Evolutionary conservation across 495 filamentous ascomycete genomes (phyloP).

Genomic region (Aspergillus hancockii): DNA sequence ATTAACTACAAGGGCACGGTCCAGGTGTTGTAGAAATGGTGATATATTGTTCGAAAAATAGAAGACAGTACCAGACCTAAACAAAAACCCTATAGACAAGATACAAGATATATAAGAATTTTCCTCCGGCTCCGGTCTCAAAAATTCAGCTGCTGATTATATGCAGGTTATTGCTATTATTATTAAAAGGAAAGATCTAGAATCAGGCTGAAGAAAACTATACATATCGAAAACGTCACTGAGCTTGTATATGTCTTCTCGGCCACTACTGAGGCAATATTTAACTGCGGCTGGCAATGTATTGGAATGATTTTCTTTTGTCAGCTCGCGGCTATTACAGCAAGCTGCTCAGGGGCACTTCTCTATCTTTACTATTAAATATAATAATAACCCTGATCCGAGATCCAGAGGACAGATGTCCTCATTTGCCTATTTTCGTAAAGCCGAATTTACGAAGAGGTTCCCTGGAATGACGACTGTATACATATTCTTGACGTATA

Average conservation of each 20-base stretch:
- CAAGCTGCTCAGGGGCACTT: slow-evolving; percentile 31
- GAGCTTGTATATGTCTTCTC: slow-evolving; percentile 30
- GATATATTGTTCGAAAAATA: background rate
- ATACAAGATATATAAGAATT: slow-evolving; percentile 17
- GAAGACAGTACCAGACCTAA: slow-evolving; percentile 6
- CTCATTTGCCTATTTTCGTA: too few species aligned
- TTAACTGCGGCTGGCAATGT: slow-evolving; percentile 28
- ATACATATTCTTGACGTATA: too few species aligned
- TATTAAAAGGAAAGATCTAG: slow-evolving; percentile 3
- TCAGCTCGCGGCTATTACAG: slow-evolving; percentile 39
- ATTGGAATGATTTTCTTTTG: slow-evolving; percentile 38
- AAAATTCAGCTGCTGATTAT: slow-evolving; percentile 2
- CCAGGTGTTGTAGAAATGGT: too few species aligned
- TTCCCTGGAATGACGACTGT: too few species aligned
- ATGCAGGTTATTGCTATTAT: background rate
- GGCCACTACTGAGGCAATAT: slow-evolving; percentile 35
- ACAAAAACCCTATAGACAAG: slow-evolving; percentile 27
- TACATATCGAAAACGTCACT: slow-evolving; percentile 31
- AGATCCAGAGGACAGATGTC: too few species aligned
- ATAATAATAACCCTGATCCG: slow-evolving; percentile 32
- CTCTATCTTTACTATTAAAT: slow-evolving; percentile 33
- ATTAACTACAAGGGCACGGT: too few species aligned
- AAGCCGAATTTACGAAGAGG: too few species aligned
- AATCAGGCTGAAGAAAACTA: slow-evolving; percentile 6
- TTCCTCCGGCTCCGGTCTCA: background rate